Percentiles rank a stretch among this genome's conserved stretches.
phyloP scores from a whole-genome alignment of 1,284 basidiomycete species.

The Caloboletus firmus region DNA sequence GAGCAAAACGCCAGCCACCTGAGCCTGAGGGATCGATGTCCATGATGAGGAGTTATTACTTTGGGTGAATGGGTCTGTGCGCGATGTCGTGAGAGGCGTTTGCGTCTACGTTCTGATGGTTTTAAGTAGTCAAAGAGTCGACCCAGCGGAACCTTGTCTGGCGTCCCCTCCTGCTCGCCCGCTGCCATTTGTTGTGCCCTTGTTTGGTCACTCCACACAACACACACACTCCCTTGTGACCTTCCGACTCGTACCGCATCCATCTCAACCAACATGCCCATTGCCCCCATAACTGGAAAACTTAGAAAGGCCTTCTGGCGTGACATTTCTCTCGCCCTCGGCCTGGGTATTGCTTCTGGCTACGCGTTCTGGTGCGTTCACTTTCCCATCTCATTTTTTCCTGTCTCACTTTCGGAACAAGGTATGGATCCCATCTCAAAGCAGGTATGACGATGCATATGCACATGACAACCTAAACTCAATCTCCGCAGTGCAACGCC shows the following conservation, averaged over 20 bases:
- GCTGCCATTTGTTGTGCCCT: conserved; percentile 35
- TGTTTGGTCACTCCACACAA: conserved; percentile 30
- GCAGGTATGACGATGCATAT: conserved; percentile 50
- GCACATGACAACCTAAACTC: conserved; percentile 8
- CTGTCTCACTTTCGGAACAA: conserved; percentile 35
- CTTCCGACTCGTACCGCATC: conserved; percentile 33
- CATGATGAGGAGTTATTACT: conserved; percentile 41
- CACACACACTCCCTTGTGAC: not conserved
- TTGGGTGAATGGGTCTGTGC: conserved; percentile 14
- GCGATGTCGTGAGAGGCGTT: conserved; percentile 12
- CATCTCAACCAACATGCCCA: conserved; percentile 51
- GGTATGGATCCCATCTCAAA: conserved; percentile 81
- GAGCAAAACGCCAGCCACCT: conserved; percentile 97
- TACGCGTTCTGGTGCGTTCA: conserved; percentile 76
- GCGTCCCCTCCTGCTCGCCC: conserved; percentile 13
- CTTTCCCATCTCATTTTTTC: conserved; percentile 7
- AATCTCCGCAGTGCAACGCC: conserved; percentile 60
- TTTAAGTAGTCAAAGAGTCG: conserved; percentile 16
- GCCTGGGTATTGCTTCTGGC: conserved; percentile 68
- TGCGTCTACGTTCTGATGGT: conserved; percentile 9
- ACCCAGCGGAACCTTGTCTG: conserved; percentile 20
- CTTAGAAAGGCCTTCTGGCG: conserved; percentile 87
- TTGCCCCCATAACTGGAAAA: conserved; percentile 86
- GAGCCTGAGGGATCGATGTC: conserved; percentile 81
- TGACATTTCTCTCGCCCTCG: conserved; percentile 69